phyloP scores from a whole-genome alignment of 768 basidiomycete species.

The Multifurca ochricompacta region DNA sequence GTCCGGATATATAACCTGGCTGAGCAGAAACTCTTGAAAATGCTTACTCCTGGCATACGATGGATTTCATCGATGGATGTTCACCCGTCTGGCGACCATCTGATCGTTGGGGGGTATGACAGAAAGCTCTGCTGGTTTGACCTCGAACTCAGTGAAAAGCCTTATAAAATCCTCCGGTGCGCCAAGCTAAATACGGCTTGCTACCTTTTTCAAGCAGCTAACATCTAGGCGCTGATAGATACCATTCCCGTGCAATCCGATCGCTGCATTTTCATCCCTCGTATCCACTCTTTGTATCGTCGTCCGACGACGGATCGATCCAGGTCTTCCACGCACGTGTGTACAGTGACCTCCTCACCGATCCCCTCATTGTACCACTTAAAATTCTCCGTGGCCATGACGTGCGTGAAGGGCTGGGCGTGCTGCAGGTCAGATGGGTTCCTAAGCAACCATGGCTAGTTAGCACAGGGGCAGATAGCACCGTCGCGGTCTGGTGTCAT shows the following conservation, averaged over 20 bases:
- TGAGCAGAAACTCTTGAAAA: constrained; percentile 89
- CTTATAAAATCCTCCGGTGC: constrained; percentile 91
- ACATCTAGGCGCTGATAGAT: constrained; percentile 41
- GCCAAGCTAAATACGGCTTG: constrained; percentile 24
- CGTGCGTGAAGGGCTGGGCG: constrained; percentile 80
- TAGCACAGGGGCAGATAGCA: constrained; percentile 89
- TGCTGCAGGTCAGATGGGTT: constrained; percentile 87
- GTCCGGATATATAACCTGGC: constrained; percentile 92
- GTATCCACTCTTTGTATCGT: constrained; percentile 93
- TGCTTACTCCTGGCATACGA: constrained; percentile 87
- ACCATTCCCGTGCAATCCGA: constrained; percentile 90
- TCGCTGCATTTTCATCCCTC: constrained; percentile 89
- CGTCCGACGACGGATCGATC: constrained; percentile 94
- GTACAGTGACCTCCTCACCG: constrained; percentile 92
- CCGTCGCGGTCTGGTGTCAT: constrained; percentile 82
- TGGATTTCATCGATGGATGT: constrained; percentile 99
- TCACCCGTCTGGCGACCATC: constrained; percentile 91
- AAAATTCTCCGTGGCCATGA: constrained; percentile 94
- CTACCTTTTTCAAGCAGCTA: background rate
- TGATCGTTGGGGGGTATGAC: constrained; percentile 97
- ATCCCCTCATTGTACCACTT: constrained; percentile 94
- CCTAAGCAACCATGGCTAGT: constrained; percentile 87
- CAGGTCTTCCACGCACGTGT: constrained; percentile 96
- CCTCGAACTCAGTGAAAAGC: constrained; percentile 91
- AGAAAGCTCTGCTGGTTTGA: constrained; percentile 99